Percentiles rank a stretch among this genome's conserved stretches.
Evolutionary conservation across 2,329 filamentous ascomycete genomes (phyloP).

Genomic region (Calonectria pseudoturangicola): DNA sequence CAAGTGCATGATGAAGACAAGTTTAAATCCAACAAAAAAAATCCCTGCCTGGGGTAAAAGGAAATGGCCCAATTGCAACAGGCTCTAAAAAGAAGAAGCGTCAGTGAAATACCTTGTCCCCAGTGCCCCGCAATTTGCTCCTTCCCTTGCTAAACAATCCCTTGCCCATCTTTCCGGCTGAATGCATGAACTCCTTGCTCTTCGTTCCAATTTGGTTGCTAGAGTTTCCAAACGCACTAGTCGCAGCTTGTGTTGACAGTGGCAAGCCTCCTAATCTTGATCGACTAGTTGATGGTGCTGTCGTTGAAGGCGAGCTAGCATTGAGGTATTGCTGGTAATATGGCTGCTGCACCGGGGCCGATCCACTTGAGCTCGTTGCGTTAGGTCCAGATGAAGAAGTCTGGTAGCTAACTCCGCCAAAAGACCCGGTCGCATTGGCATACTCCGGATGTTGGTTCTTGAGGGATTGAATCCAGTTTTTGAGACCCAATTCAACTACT

Average conservation of each 20-base stretch:
- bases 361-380: slow-evolving; percentile 48
- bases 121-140: slow-evolving; percentile 83
- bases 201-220: slow-evolving; percentile 83
- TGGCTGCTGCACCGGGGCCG: slow-evolving; percentile 64
- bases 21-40: slow-evolving; percentile 54
- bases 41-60: slow-evolving; percentile 51
- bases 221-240: slow-evolving; percentile 71
- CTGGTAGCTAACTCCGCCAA: slow-evolving; percentile 48
- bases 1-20: slow-evolving; percentile 56
- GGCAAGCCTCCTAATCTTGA: slow-evolving; percentile 59
- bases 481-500: slow-evolving; percentile 83
- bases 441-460: slow-evolving; percentile 69
- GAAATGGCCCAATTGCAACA: slow-evolving; percentile 54
- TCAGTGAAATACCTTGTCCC: slow-evolving; percentile 93
- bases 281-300: slow-evolving; percentile 57
- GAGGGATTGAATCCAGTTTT: slow-evolving; percentile 71
- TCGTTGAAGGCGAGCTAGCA: slow-evolving; percentile 59
- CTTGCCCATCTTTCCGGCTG: slow-evolving; percentile 92
- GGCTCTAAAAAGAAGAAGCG: slow-evolving; percentile 60
- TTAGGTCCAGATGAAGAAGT: slow-evolving; percentile 45
- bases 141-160: slow-evolving; percentile 93
- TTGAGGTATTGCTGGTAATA: slow-evolving; percentile 76
- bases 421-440: slow-evolving; percentile 60
- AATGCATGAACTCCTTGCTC: slow-evolving; percentile 91
- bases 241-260: slow-evolving; percentile 63